Evolutionary conservation across 306 rosid species (phyloP).

Genomic region (Hippophae rhamnoides): DNA sequence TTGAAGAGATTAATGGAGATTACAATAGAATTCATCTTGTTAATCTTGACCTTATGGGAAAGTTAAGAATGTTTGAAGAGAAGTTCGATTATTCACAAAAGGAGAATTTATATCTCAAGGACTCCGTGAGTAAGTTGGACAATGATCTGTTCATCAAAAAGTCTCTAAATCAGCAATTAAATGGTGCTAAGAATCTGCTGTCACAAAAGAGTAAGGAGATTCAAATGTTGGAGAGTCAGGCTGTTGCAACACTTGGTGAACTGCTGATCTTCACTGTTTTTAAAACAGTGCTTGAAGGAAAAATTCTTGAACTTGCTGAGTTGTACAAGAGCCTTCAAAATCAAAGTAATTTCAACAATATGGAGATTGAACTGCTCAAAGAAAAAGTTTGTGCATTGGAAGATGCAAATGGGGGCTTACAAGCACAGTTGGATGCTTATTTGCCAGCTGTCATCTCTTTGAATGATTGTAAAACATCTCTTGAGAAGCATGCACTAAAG

Average conservation of each 20-base stretch:
- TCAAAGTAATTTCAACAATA: slow-evolving; percentile 32
- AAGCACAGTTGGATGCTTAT: slow-evolving; percentile 50
- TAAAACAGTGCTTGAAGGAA: slow-evolving; percentile 61
- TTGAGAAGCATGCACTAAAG: slow-evolving; percentile 48
- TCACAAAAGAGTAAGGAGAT: slow-evolving; percentile 39
- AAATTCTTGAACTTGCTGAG: slow-evolving; percentile 47
- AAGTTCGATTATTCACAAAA: slow-evolving; percentile 32
- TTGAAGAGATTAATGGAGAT: slow-evolving; percentile 38
- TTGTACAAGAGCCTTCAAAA: slow-evolving; percentile 40
- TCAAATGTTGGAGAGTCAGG: slow-evolving; percentile 55
- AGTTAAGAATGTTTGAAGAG: slow-evolving; percentile 35
- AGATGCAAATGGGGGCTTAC: slow-evolving; percentile 43
- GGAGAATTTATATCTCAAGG: slow-evolving; percentile 49
- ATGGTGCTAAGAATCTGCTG: slow-evolving; percentile 29
- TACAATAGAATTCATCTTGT: slow-evolving; percentile 30
- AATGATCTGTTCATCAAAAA: slow-evolving; percentile 36
- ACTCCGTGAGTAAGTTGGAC: slow-evolving; percentile 40
- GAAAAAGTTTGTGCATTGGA: slow-evolving; percentile 45
- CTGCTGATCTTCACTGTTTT: slow-evolving; percentile 42
- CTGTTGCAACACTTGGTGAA: slow-evolving; percentile 39
- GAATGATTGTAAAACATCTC: slow-evolving; percentile 40
- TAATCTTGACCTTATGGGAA: slow-evolving; percentile 54
- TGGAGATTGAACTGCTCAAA: slow-evolving; percentile 41
- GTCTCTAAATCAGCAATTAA: slow-evolving; percentile 39
- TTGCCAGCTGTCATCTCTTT: slow-evolving; percentile 49